phyloP scores from a whole-genome alignment of 805 yeast species.

The Candida sonorensis region DNA sequence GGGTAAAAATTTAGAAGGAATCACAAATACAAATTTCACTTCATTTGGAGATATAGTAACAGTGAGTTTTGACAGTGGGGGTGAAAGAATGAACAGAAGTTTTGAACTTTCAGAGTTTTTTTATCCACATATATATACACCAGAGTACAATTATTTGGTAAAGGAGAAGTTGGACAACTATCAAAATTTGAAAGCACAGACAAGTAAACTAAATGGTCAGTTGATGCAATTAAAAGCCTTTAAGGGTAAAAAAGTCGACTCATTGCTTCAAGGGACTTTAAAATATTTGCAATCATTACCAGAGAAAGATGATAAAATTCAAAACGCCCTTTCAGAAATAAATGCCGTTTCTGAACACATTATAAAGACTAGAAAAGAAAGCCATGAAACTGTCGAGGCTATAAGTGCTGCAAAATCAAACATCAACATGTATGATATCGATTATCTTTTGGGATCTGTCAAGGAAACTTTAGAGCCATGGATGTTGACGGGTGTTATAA shows the following conservation, averaged over 20 bases:
- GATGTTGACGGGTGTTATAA: slow-evolving; percentile 30
- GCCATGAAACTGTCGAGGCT: slow-evolving; percentile 10
- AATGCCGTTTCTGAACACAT: slow-evolving; percentile 10
- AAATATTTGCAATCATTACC: slow-evolving; percentile 15
- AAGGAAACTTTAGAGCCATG: slow-evolving; percentile 29
- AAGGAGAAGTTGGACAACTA: slow-evolving; percentile 12
- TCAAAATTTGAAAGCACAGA: slow-evolving; percentile 10
- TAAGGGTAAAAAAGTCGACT: slow-evolving; percentile 27
- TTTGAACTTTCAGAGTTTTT: slow-evolving; percentile 25
- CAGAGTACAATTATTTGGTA: slow-evolving; percentile 20
- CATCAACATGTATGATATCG: slow-evolving; percentile 22
- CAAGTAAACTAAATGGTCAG: slow-evolving; percentile 8
- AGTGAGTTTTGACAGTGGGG: slow-evolving; percentile 25
- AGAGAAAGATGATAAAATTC: slow-evolving; percentile 6
- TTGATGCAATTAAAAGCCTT: slow-evolving; percentile 20
- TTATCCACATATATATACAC: slow-evolving; percentile 34
- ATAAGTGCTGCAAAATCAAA: slow-evolving; percentile 10
- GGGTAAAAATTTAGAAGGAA: slow-evolving; percentile 20
- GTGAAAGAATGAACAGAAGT: slow-evolving; percentile 19
- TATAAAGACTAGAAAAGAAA: slow-evolving; percentile 2
- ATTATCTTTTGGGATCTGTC: slow-evolving; percentile 16
- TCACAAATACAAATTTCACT: slow-evolving; percentile 16
- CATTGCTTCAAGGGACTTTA: slow-evolving; percentile 20
- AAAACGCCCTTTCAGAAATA: slow-evolving; percentile 18
- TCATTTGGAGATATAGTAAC: slow-evolving; percentile 30